These are phyloP conservation scores for Penicillium freii DNA, from an alignment of 2,329 filamentous ascomycete genomes.

Conservation along the genomic window DNA sequence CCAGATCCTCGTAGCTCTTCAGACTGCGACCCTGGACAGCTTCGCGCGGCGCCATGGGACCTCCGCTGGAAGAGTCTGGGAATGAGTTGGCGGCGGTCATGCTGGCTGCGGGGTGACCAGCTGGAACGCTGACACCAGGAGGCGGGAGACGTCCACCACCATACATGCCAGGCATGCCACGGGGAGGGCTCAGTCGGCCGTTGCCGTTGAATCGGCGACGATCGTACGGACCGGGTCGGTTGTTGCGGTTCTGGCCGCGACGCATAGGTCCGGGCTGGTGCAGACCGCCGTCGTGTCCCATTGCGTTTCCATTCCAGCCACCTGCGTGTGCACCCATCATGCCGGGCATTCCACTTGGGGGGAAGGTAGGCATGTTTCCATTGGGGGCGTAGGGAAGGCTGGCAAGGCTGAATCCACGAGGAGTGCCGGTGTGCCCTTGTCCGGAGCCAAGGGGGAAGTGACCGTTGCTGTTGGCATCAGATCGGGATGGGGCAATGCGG, in stretches of 20 bases:
- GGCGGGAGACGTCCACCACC: conserved; percentile 31
- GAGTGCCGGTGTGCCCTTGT: conserved; percentile 76
- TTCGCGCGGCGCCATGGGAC: conserved; percentile 78
- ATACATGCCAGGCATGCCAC: conserved; percentile 39
- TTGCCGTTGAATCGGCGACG: conserved; percentile 52
- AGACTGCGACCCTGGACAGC: conserved; percentile 88
- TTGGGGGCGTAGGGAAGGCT: conserved; percentile 58
- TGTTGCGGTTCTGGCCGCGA: conserved; percentile 62
- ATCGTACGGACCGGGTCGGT: conserved; percentile 71
- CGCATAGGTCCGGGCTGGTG: conserved; percentile 66
- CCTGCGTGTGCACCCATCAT: conserved; percentile 33
- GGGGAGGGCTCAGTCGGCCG: conserved; percentile 50
- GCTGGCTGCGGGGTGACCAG: conserved; percentile 41
- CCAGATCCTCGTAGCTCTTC: conserved; percentile 96
- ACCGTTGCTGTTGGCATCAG: conserved; percentile 91
- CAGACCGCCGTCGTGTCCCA: conserved; percentile 39
- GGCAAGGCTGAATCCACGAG: conserved; percentile 84
- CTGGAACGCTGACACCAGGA: conserved; percentile 34
- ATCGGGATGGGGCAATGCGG: conserved; percentile 88
- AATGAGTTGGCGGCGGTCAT: conserved; percentile 47
- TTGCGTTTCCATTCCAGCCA: conserved; percentile 32
- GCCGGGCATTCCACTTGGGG: conserved; percentile 32
- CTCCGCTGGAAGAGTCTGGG: conserved; percentile 59
- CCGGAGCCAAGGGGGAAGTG: conserved; percentile 83
- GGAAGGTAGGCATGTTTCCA: conserved; percentile 23